These are phyloP conservation scores for Tylopilus felleus DNA, from an alignment of 768 basidiomycete species.

Conservation along the genomic window DNA sequence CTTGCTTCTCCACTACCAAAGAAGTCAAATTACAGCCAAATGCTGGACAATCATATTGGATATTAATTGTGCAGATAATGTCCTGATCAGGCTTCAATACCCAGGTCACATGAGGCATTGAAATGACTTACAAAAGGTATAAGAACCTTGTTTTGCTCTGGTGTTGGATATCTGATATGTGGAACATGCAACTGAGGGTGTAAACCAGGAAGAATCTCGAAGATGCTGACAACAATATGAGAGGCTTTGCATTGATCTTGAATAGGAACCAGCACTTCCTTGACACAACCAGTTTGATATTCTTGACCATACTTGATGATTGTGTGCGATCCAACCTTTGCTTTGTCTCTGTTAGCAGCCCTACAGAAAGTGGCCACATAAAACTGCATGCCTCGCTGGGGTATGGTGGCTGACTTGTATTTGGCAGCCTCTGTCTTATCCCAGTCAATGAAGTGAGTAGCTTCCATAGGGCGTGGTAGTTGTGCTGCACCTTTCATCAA, in stretches of 20 bases:
- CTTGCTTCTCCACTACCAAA: background rate
- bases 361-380: background rate
- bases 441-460: too few relatives aligned
- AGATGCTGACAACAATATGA: background rate
- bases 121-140: background rate
- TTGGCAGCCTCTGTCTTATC: too few relatives aligned
- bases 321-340: background rate
- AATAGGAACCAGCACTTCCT: background rate
- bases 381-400: background rate
- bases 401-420: too few relatives aligned
- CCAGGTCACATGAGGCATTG: too few relatives aligned
- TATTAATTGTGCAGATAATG: background rate
- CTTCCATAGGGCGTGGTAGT: background rate
- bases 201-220: background rate
- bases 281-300: background rate
- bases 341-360: background rate
- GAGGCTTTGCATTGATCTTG: background rate
- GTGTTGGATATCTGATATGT: background rate
- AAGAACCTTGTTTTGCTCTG: background rate
- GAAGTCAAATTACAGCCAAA: background rate
- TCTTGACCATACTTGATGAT: background rate
- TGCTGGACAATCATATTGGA: background rate
- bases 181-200: background rate
- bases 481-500: background rate
- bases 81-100: background rate